A percentile compares a stretch with the other conserved stretches of the same genome.
phyloP scores from a whole-genome alignment of 108 stramenopile genomes.

The Cylindrotheca closterium region DNA sequence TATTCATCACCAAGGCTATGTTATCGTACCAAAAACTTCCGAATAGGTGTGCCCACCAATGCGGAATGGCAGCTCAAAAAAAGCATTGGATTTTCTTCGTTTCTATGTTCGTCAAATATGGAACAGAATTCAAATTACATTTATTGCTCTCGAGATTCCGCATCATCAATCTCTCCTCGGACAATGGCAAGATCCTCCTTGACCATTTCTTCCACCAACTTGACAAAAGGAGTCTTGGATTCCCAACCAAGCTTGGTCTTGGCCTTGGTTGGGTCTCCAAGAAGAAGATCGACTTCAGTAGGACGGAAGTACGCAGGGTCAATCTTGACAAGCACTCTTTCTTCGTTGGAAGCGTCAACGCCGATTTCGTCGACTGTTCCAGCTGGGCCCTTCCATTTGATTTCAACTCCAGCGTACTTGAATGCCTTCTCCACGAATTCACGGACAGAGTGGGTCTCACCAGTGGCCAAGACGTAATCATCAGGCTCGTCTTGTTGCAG shows the following conservation, averaged over 20 bases:
- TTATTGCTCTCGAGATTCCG: slow-evolving; percentile 6
- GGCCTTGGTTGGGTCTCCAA: slow-evolving; percentile 96
- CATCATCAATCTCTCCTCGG: slow-evolving; percentile 53
- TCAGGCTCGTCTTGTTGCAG: slow-evolving; percentile 93
- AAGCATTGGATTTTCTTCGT: no score
- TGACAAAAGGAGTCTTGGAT: slow-evolving; percentile 78
- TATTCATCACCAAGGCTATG: not conserved
- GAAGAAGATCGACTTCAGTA: slow-evolving; percentile 96
- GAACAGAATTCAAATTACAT: no score
- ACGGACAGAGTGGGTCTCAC: slow-evolving; percentile 96
- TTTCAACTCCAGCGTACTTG: slow-evolving; percentile 70
- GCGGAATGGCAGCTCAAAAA: no score
- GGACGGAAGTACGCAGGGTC: slow-evolving; percentile 98
- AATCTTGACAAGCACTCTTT: slow-evolving; percentile 85
- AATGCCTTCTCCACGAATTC: slow-evolving; percentile 98
- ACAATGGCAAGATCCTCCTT: slow-evolving; percentile 90
- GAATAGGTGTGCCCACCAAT: no score
- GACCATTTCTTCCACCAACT: slow-evolving; percentile 96
- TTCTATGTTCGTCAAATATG: no score
- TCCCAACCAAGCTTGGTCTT: slow-evolving; percentile 91
- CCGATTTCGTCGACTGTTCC: slow-evolving; percentile 95
- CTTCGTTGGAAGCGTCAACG: slow-evolving; percentile 85
- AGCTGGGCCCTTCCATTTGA: slow-evolving; percentile 89
- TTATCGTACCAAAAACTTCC: no score
- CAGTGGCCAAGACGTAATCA: slow-evolving; percentile 98